These are phyloP conservation scores for Aspergillus baeticus DNA, from an alignment of 495 filamentous ascomycete genomes.

Conservation along the genomic window DNA sequence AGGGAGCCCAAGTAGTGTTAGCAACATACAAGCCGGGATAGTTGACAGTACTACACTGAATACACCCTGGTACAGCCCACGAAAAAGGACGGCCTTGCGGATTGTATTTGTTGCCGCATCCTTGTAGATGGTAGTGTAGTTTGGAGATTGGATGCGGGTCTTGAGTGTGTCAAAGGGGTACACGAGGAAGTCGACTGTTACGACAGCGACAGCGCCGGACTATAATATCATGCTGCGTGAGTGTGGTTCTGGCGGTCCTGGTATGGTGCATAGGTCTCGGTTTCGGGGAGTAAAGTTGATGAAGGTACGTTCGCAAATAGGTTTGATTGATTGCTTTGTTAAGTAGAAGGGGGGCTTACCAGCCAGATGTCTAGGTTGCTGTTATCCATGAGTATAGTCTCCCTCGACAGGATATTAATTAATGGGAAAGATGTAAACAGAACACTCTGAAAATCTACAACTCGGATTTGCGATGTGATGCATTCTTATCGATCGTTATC, in stretches of 20 bases:
- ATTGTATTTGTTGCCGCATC: constrained; percentile 50
- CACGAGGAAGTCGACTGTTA: constrained; percentile 75
- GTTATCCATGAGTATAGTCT: constrained; percentile 33
- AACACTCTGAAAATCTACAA: too few species aligned
- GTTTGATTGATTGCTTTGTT: not conserved
- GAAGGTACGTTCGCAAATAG: too few species aligned
- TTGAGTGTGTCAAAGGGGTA: constrained; percentile 87
- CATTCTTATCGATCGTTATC: constrained; percentile 5
- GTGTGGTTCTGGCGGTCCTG: too few species aligned
- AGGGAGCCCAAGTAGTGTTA: not conserved
- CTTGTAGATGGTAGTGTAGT: constrained; percentile 64
- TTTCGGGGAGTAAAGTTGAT: not conserved
- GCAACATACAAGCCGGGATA: constrained; percentile 68
- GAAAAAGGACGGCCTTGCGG: constrained; percentile 57
- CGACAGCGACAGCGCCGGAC: constrained; percentile 81
- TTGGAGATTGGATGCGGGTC: constrained; percentile 76
- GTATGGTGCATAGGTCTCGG: too few species aligned
- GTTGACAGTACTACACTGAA: constrained; percentile 87
- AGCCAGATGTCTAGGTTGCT: constrained; percentile 53
- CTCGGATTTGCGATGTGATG: too few species aligned
- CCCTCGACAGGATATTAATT: not conserved
- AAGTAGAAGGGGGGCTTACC: constrained; percentile 26
- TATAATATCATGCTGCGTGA: too few species aligned
- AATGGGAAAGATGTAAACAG: not conserved
- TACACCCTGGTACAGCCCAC: constrained; percentile 83